These are phyloP conservation scores for Fusarium cicatricum DNA, from an alignment of 2,329 filamentous ascomycete species.

Conservation along the genomic window DNA sequence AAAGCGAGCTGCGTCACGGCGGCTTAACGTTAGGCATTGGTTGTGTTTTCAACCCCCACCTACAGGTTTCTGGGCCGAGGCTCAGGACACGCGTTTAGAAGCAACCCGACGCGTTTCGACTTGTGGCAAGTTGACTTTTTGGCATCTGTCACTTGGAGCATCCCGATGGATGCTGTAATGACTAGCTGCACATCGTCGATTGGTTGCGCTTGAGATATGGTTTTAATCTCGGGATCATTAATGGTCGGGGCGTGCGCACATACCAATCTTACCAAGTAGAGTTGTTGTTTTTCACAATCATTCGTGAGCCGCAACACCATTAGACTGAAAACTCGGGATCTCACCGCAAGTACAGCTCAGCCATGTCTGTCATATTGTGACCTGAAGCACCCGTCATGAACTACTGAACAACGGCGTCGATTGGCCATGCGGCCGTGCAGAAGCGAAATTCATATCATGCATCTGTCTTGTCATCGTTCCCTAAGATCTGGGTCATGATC, in stretches of 20 bases:
- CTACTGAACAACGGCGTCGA: conserved; percentile 19
- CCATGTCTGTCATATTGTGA: background rate
- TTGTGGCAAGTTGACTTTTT: too few relatives aligned
- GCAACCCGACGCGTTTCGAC: too few relatives aligned
- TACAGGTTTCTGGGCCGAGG: background rate
- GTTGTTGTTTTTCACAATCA: too few relatives aligned
- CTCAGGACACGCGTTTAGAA: background rate
- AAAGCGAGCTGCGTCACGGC: too few relatives aligned
- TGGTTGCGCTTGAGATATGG: background rate
- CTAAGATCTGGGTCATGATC: conserved; percentile 1
- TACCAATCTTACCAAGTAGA: conserved; percentile 3
- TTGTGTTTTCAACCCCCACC: background rate
- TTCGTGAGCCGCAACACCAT: background rate
- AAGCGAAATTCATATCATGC: conserved; percentile 34
- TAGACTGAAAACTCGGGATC: conserved; percentile 3
- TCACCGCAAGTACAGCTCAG: conserved; percentile 16
- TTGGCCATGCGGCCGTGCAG: conserved; percentile 18
- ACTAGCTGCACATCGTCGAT: conserved; percentile 1
- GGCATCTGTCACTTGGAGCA: too few relatives aligned
- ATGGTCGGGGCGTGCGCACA: conserved; percentile 16
- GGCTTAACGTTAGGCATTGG: conserved; percentile 1
- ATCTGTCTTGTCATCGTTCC: conserved; percentile 9
- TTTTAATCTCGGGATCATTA: too few relatives aligned
- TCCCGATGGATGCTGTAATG: background rate
- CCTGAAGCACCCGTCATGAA: conserved; percentile 11